Base-by-base conservation (phyloP, 148 eudicot species). In the Rhododendron henanense region DNA sequence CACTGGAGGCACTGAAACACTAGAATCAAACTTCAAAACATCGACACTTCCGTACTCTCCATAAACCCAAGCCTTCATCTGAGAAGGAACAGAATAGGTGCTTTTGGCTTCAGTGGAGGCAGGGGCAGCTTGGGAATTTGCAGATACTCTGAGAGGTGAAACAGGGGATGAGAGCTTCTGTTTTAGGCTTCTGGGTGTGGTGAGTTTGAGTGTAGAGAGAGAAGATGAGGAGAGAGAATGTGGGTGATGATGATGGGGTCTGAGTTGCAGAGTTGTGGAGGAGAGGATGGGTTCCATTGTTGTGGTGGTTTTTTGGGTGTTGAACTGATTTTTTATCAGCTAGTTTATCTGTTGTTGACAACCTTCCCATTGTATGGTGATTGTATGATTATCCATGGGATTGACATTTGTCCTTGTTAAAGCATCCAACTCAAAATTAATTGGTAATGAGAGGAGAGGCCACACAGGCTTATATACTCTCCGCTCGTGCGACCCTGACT, bases 51-150 rank as follows among this genome's bases (percentile, higher is more conserved):
- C 99, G 84, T 97, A 97, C 16, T 95, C 99, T 15, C 88, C 88
- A 86, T 97, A 97, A 19, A 89, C 84, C 99, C 99, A 97, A 14
- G 94, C 99, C 94, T 94, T 97, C 98, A 97, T 95, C 57, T 88
- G 84, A 1, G 91, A 81, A 0, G 99, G 94, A 9, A 93, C 53
- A 1, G 90, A 23, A 44, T 81, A 37, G 80, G 39, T 50, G 3
- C 87, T 63, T 21, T 88, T n/a, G 16, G 91, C 69, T 71, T 71
- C 90, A 31, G 85, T 83, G 33, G 93, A 67, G 37, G 90, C 89
- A 82, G 94, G 92, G 78, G 94, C 91, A 82, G 90, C 85, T 91
- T 93, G 95, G 57, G 94, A 91, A 88, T 83, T 92, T 41, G 93
- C 93, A 59, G 78, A 79, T 1, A 92, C 87, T 81, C 88, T 93